These are phyloP conservation scores for Ophiostoma fasciatum DNA, from an alignment of 2,329 filamentous ascomycete species.

Conservation along the genomic window DNA sequence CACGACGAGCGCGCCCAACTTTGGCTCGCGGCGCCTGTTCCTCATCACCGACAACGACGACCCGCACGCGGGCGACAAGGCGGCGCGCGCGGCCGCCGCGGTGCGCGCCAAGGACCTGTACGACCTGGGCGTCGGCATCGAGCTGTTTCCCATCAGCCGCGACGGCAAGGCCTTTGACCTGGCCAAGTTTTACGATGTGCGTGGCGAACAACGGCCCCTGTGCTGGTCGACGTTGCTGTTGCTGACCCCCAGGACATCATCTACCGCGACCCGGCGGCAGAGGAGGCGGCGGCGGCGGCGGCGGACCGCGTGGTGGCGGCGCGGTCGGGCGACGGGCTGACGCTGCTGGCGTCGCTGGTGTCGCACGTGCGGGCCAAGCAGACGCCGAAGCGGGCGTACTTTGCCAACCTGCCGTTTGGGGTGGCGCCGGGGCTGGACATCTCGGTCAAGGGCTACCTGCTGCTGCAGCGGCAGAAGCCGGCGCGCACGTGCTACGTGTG, in stretches of 20 bases:
- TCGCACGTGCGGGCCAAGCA: conserved; percentile 88
- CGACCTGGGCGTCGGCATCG: conserved; percentile 80
- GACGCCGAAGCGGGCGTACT: conserved; percentile 69
- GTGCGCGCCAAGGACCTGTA: conserved; percentile 90
- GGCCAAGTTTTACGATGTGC: conserved; percentile 79
- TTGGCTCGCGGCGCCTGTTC: conserved; percentile 83
- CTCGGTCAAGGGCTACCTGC: conserved; percentile 83
- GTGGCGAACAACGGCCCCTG: conserved; percentile 12
- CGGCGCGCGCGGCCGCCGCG: conserved; percentile 58
- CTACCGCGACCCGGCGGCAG: conserved; percentile 61
- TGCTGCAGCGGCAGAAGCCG: conserved; percentile 71
- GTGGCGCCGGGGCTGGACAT: conserved; percentile 74
- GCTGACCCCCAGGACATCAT: conserved; percentile 57
- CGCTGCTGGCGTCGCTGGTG: conserved; percentile 59
- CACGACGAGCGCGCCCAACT: conserved; percentile 87
- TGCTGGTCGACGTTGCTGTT: background rate
- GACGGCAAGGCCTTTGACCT: conserved; percentile 60
- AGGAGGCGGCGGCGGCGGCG: conserved; percentile 46
- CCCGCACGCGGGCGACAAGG: conserved; percentile 61
- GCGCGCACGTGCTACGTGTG: conserved; percentile 78
- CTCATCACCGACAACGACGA: conserved; percentile 90
- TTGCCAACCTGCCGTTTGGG: conserved; percentile 76
- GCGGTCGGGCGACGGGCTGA: conserved; percentile 44
- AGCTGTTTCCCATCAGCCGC: conserved; percentile 78
- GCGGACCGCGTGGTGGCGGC: conserved; percentile 44